Percentiles rank a stretch among this genome's conserved stretches.
These are phyloP conservation scores for Zopfochytrium polystomum DNA, from an alignment of 371 early-diverging fungal genomes.

Conservation along the genomic window DNA sequence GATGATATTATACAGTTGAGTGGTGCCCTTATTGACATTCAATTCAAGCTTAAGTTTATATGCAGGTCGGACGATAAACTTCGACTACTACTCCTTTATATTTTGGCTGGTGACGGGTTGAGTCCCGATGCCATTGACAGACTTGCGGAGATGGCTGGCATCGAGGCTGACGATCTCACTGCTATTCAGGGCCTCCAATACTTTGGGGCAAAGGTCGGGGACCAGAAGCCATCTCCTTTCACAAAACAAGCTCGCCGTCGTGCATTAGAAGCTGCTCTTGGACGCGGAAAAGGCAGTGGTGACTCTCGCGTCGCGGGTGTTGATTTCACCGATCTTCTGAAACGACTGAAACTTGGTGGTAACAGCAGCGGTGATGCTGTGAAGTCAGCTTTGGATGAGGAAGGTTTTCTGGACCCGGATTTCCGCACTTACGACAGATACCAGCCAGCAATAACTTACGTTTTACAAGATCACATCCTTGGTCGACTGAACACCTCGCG, in stretches of 20 bases:
- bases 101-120: constrained; percentile 67
- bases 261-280: not conserved
- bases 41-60: not conserved
- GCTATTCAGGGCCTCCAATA: constrained; percentile 14
- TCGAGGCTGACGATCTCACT: not conserved
- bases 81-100: constrained; percentile 81
- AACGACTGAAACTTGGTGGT: not conserved
- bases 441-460: constrained; percentile 13
- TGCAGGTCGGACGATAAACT: constrained; percentile 61
- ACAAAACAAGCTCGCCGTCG: not conserved
- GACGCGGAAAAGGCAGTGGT: not conserved
- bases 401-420: not conserved
- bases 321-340: not conserved
- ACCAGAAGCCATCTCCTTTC: not conserved
- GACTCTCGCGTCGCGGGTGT: not conserved
- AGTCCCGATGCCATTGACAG: constrained; percentile 56
- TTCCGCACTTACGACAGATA: constrained; percentile 4
- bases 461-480: constrained; percentile 16
- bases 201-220: constrained; percentile 9
- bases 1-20: too few species aligned
- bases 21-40: not conserved
- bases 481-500: constrained; percentile 7
- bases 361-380: not conserved
- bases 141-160: not conserved
- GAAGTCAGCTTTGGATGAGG: not conserved